Base-by-base conservation (phyloP, 1,284 basidiomycete genomes). In the Caloboletus firmus region DNA sequence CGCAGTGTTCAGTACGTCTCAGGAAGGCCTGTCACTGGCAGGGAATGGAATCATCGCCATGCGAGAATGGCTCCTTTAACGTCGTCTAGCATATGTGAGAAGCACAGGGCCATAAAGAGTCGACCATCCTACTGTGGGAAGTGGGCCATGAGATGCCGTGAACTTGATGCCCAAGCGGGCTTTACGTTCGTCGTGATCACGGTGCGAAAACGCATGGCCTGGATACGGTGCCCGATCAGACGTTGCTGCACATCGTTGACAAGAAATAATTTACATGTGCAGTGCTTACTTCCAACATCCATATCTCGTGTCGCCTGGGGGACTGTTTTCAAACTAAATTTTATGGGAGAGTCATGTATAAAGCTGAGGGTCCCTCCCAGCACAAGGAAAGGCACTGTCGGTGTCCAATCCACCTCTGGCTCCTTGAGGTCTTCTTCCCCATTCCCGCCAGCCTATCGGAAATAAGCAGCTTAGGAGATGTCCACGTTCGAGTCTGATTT, bases 401-500 rank as follows among this genome's bases (percentile, higher is more conserved):
- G 50, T 40, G 42, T 39, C 43, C 51, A 32, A 24, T 43, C 45
- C 44, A 8, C 42, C 55, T 45, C 55, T 30, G 41, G 52, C 41
- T 43, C 44, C 31, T n/a, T n/a, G 50, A 54, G 45, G 36, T 41
- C 55, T 53, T 51, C 59, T 24, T 48, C 49, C 55, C 48, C 51
- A 30, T 46, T 50, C 58, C 47, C 48, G 39, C 42, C 52, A 57
- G 40, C 52, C 49, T 49, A 55, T 51, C 51, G 43, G 49, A 52
- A 42, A 37, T 42, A 51, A 53, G 34, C 5, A 50, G 28, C 49
- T 52, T 56, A 56, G 45, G 52, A 59, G 9, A 69, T 70, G 63
- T 57, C 51, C 48, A 46, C 41, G 35, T 46, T 39, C 24, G 68
- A 69, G 24, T 34, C 45, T 31, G 83, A 65, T 48, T 32, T 56